A percentile compares a stretch with the other conserved stretches of the same genome.
Evolutionary conservation across 345 rosid genomes (phyloP).

Genomic region (Eucalyptus sp.): DNA sequence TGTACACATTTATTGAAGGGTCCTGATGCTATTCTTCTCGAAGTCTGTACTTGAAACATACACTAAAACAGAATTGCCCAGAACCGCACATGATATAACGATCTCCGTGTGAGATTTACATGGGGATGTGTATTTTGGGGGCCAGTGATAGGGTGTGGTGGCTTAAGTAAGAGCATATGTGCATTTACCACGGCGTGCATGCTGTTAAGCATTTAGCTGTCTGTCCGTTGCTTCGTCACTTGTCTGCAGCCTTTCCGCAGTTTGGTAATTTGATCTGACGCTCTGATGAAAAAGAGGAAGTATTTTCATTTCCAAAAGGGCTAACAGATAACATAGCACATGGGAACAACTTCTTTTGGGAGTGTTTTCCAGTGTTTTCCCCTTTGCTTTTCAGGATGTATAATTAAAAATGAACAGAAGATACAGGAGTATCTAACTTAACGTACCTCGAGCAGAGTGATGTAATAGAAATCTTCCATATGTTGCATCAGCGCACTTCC

Average conservation of each 20-base stretch:
- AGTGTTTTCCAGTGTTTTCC: background rate
- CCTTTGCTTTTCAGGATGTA: background rate
- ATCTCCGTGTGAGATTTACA: background rate
- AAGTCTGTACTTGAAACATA: background rate
- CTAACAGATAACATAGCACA: background rate
- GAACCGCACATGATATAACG: background rate
- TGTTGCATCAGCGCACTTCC: conserved; percentile 97
- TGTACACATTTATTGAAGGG: background rate
- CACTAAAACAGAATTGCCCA: background rate
- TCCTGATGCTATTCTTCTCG: background rate
- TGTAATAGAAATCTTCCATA: conserved; percentile 96
- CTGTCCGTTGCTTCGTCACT: conserved; percentile 1
- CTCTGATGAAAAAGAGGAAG: conserved; percentile 36
- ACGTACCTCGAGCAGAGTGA: conserved; percentile 77
- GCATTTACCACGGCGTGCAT: background rate
- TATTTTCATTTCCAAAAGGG: background rate
- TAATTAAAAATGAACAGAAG: background rate
- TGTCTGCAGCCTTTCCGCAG: background rate
- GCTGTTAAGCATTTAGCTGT: background rate
- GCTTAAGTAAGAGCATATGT: background rate
- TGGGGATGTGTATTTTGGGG: background rate
- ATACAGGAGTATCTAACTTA: background rate
- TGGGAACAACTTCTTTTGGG: background rate
- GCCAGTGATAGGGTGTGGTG: background rate
- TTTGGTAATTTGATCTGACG: conserved; percentile 49